Base-by-base conservation (phyloP, 2,329 filamentous ascomycete genomes). In the Periconia sp. region DNA sequence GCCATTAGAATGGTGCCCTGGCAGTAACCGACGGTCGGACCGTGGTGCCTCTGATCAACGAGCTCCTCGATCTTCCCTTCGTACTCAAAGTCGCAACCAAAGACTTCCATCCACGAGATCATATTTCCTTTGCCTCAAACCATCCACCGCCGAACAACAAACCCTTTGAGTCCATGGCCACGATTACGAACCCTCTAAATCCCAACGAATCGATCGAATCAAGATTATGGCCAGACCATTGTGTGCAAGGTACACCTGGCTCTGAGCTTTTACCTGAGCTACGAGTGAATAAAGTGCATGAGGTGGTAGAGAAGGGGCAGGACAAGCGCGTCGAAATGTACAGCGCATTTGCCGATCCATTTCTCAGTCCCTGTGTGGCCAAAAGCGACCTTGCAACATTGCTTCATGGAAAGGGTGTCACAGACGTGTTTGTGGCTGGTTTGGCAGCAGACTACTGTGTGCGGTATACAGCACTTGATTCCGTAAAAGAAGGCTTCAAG, bases 391-490 rank as follows among this genome's bases (percentile, higher is more conserved):
- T 97, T 23, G 82, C 81, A 1, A 76, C 68, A 1, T 67, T 79
- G 45, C 72, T 99, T 61, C 80, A 73, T 48, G 78, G 78, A 2
- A 77, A 77, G 15, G 78, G 75, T 0, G 78, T 96, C 27, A 91
- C 89, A 6, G 83, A 95, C 71, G 90, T 97, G 6, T 97, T 87
- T 71, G 84, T 94, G 19, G 91, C 91, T 1, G 94, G 94, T 0
- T 70, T 99, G 50, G 93, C 94, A 3, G 87, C 85, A 17, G 94
- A 97, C 74, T 96, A 90, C 72, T 99, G 94, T 71, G 92, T 97
- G 51, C 88, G 85, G 69, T 82, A 77, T 57, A 96, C 92, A 15
- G 93, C 92, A 0, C 74, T 91, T 47, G 90, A 97, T 79, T 87
- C 92, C 0, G 80, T 76, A 2, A 83, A 81, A 58, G 87, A 89